Evolutionary conservation across 345 rosid species (phyloP), one percentile per base, ranked within the genome.

Genomic region (Arabis hirsuta): DNA sequence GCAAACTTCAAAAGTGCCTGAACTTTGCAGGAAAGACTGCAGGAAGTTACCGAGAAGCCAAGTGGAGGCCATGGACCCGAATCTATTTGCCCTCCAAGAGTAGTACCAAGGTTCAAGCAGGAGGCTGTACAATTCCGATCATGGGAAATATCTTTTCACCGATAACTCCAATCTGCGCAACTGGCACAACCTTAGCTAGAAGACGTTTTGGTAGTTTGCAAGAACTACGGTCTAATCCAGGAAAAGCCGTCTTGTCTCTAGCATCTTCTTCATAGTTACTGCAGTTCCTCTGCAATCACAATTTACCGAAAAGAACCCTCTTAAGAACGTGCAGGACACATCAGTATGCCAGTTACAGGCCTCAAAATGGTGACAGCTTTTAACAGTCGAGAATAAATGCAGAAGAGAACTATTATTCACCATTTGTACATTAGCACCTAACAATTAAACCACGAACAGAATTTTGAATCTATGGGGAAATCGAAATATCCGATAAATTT

Each of bases 11-110:
- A 91, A 91, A 19, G 96, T 96, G 14, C 91, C 96, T 0, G 16
- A 16, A 75, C 88, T 80, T 72, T 84, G 87, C 6, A 87, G 84
- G 79, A 81, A 84, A 46, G 16, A 16, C 16, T 87, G 97, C 77
- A 87, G 2, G 12, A 84, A 73, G 76, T 91, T 88, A 47, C 95
- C 97, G 9, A 91, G 73, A 77, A 91, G 90, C 92, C 92, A 87
- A 58, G 88, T 80, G 19, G 87, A 79, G 2, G 95, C 95, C 48
- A 87, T 86, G 42, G 95, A 83, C 47, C 90, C 90, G 16, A 90
- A 90, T 67, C 82, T 85, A 72, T 90, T 90, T 3, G 85, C 89
- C 19, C 89, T 85, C 73, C 87, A 52, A 6, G 82, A 77, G 71
- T 80, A 74, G 65, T 76, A 86, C 91, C 16, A 16, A 16, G 16